Conservation (phyloP, 106 monocot genomes). For the Dendrobium chrysotoxum region DNA sequence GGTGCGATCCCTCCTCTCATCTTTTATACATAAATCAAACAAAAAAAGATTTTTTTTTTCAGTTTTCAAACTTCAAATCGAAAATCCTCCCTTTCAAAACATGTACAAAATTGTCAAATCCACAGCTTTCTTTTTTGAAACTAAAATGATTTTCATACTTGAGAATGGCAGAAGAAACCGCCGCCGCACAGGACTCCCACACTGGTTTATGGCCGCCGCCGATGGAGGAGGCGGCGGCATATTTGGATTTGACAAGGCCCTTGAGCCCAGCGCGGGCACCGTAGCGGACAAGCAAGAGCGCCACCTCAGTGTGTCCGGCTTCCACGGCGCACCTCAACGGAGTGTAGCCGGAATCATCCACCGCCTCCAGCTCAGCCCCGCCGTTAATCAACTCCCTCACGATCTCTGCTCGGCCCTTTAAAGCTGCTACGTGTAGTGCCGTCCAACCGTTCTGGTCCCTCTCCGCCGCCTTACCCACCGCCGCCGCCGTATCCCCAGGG, state of each 20-base stretch:
- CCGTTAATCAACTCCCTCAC: conserved; percentile 13
- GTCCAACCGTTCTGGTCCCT: conserved; percentile 44
- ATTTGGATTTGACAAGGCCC: conserved; percentile 5
- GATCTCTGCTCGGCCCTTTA: conserved; percentile 20
- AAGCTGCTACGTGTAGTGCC: conserved; percentile 28
- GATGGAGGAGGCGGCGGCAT: neutral
- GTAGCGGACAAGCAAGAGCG: conserved; percentile 15
- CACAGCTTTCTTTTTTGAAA: neutral
- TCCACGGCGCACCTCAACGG: conserved; percentile 30
- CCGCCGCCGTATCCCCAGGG: neutral
- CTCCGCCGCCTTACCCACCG: conserved; percentile 7
- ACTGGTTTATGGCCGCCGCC: neutral
- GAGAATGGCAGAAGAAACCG: neutral
- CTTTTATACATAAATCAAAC: too few species aligned
- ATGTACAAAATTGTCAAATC: too few species aligned
- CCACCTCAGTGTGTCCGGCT: conserved; percentile 19
- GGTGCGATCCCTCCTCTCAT: too few species aligned
- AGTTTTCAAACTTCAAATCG: too few species aligned
- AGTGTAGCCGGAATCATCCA: conserved; percentile 29
- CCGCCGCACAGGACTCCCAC: neutral
- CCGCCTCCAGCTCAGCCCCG: conserved; percentile 20
- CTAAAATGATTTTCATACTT: neutral
- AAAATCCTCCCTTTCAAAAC: too few species aligned
- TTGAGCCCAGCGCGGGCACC: conserved; percentile 24
- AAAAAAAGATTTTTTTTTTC: too few species aligned